These are phyloP conservation scores for Neolentinus lepideus DNA, from an alignment of 1,284 basidiomycete species.

Conservation along the genomic window DNA sequence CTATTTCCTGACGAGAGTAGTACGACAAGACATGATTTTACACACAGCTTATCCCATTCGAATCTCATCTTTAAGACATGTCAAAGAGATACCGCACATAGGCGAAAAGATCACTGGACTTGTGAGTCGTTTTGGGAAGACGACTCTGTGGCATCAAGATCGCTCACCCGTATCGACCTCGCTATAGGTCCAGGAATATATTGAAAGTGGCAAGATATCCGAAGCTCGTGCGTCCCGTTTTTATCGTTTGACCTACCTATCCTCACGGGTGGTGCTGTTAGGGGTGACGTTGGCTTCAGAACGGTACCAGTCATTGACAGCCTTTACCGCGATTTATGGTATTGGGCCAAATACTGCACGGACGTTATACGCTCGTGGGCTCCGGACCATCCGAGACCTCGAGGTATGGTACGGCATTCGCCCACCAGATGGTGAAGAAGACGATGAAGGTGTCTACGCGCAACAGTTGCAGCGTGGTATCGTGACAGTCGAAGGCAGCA, in stretches of 20 bases:
- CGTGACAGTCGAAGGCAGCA: neutral
- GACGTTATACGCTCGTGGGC: constrained; percentile 49
- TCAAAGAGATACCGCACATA: constrained; percentile 48
- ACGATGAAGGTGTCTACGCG: neutral
- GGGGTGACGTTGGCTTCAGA: constrained; percentile 38
- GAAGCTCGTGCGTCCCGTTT: constrained; percentile 45
- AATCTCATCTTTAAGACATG: constrained; percentile 40
- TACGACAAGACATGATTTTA: neutral
- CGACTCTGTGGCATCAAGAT: too few relatives aligned
- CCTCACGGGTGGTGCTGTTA: constrained; percentile 19
- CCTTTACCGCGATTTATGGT: constrained; percentile 62
- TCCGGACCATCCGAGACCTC: constrained; percentile 56
- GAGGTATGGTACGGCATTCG: constrained; percentile 55
- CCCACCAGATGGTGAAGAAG: neutral
- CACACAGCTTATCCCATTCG: constrained; percentile 52
- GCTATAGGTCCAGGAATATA: constrained; percentile 56
- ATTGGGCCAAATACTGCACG: constrained; percentile 66
- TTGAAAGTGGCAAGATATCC: constrained; percentile 43
- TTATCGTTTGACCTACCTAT: too few relatives aligned
- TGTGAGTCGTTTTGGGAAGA: constrained; percentile 27
- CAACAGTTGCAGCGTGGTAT: neutral
- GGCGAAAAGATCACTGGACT: constrained; percentile 55
- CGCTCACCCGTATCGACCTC: neutral
- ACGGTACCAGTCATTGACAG: constrained; percentile 47
- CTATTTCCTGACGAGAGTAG: neutral